Percentiles rank a stretch among this genome's conserved stretches.
Conservation (phyloP, 1,139 yeast genomes). For the Suhomyces kunorum region DNA sequence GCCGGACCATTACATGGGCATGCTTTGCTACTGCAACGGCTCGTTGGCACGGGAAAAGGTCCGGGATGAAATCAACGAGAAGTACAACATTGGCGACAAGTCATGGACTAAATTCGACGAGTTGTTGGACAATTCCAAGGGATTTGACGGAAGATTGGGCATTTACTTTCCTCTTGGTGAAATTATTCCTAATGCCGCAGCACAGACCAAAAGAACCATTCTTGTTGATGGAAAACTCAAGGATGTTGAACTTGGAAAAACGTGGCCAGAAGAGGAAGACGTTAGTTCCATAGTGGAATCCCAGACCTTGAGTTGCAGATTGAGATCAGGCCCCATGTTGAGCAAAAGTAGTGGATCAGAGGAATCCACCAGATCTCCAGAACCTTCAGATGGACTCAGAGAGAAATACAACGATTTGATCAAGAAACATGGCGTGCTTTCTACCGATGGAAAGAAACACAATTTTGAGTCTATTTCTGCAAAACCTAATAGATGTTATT, state of each 20-base stretch:
- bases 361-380: conserved; percentile 7
- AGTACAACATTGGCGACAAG: conserved; percentile 31
- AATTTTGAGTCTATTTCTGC: conserved; percentile 44
- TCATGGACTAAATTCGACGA: conserved; percentile 71
- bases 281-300: conserved; percentile 80
- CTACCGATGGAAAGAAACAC: conserved; percentile 54
- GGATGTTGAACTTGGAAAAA: conserved; percentile 22
- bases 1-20: conserved; percentile 80
- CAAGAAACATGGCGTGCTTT: conserved; percentile 40
- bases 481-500: conserved; percentile 71
- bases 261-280: conserved; percentile 60
- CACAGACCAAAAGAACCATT: conserved; percentile 55
- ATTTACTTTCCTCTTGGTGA: conserved; percentile 87
- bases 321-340: conserved; percentile 74
- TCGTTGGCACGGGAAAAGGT: conserved; percentile 81
- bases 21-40: conserved; percentile 94
- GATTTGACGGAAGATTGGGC: conserved; percentile 57
- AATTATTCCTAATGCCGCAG: conserved; percentile 77
- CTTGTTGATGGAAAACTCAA: conserved; percentile 31
- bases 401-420: conserved; percentile 28
- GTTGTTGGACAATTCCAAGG: conserved; percentile 42
- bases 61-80: conserved; percentile 61
- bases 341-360: conserved; percentile 10
- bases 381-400: conserved; percentile 12
- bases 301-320: conserved; percentile 81